phyloP scores from a whole-genome alignment of 208 protist species.

The Leishmania arabica region DNA sequence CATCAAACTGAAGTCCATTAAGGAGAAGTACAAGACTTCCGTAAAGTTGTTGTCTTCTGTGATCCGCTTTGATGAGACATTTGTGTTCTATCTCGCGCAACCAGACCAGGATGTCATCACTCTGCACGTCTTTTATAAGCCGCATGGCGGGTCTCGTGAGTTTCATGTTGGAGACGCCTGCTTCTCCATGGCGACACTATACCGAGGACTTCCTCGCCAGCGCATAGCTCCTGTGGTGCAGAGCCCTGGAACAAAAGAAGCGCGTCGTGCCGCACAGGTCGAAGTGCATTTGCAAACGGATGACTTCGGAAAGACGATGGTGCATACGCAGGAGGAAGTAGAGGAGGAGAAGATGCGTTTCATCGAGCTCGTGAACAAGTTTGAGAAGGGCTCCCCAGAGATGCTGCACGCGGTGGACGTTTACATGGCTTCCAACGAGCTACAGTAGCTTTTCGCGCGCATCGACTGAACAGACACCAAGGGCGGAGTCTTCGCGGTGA shows the following conservation, averaged over 20 bases:
- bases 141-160: slow-evolving; percentile 62
- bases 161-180: slow-evolving; percentile 85
- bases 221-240: slow-evolving; percentile 82
- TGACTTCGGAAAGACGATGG: slow-evolving; percentile 75
- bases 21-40: slow-evolving; percentile 91
- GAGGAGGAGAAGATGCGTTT: slow-evolving; percentile 72
- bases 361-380: slow-evolving; percentile 55
- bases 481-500: neutral
- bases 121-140: slow-evolving; percentile 87
- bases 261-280: slow-evolving; percentile 55
- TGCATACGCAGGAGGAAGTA: slow-evolving; percentile 58
- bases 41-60: slow-evolving; percentile 71
- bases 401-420: slow-evolving; percentile 84
- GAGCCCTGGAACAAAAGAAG: slow-evolving; percentile 75
- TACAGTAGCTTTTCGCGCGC: slow-evolving; percentile 15
- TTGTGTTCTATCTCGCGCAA: slow-evolving; percentile 87
- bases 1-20: slow-evolving; percentile 90
- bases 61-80: slow-evolving; percentile 83
- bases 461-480: neutral
- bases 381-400: slow-evolving; percentile 61
- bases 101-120: slow-evolving; percentile 91
- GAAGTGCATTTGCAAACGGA: slow-evolving; percentile 83
- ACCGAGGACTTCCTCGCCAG: slow-evolving; percentile 70
- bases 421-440: slow-evolving; percentile 57
- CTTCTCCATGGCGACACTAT: slow-evolving; percentile 86